Base-by-base conservation (phyloP, 2,329 filamentous ascomycete species). In the Cercospora berteroae region DNA sequence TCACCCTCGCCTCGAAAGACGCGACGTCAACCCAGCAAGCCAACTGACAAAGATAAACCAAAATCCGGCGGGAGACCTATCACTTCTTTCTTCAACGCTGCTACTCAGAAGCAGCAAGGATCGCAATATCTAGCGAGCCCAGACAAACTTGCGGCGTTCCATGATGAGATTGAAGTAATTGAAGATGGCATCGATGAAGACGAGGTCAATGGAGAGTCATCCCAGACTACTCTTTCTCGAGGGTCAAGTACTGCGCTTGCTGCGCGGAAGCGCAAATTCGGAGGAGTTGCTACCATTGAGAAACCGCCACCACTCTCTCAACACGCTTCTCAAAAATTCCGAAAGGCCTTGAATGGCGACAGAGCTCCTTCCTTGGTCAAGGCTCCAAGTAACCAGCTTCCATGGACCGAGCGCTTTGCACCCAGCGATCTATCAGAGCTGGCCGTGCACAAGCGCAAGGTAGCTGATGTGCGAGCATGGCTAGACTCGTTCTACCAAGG, bases 391-490 rank as follows among this genome's bases (percentile, higher is more conserved):
- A 89, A 93, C 71, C 80, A 83, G 59, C 86, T 90, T 62, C 93
- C 94, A 3, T 98, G 94, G 94, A 91, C 91, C 16, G 94, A 97
- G 73, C 88, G 89, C 72, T 98, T 93, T 78, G 89, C 87, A 2
- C 94, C 94, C 0, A 75, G 78, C 2, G 90, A 86, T 72, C 78
- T 97, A 12, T 89, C 93, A 16, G 94, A 98, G 80, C 83, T 99
- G 56, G 94, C 91, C 0, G 94, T 99, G 18, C 94, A 99, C 79
- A 97, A 96, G 82, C 95, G 88, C 74, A 99, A 99, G 79, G 91
- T 98, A 5, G 81, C 87, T 2, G 94, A 98, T 80, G 94, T 98
- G 56, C 87, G 89, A 67, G 84, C 81, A 67, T 98, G 95, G 94
- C 81, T 99, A 36, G 87, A 91, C 52, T 87, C 89, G 75, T 91